phyloP scores from a whole-genome alignment of 2,329 filamentous ascomycete species.

The Sporothrix curviconia region DNA sequence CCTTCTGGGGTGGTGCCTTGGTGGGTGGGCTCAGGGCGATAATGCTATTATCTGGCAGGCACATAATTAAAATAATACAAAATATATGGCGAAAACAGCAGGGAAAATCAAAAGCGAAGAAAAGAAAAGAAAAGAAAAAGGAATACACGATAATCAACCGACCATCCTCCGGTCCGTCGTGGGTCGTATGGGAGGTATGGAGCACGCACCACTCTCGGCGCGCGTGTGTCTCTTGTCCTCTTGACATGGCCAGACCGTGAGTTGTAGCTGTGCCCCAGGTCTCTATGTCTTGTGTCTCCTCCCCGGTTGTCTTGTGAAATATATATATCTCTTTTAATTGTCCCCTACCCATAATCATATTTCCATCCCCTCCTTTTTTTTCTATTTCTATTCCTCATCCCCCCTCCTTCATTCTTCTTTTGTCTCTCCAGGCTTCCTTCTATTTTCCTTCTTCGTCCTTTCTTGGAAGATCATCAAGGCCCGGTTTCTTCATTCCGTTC shows the following conservation, averaged over 20 bases:
- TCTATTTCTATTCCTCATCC: slow-evolving; percentile 9
- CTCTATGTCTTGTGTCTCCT: neutral
- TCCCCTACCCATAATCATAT: neutral
- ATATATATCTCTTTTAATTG: slow-evolving; percentile 7
- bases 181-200: neutral
- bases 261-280: neutral
- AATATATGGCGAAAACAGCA: neutral
- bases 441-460: neutral
- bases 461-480: neutral
- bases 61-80: neutral
- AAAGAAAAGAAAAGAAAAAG: neutral
- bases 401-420: neutral
- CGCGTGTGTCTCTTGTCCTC: neutral
- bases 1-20: neutral
- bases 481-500: neutral
- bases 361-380: neutral
- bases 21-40: no score
- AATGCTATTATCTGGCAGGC: slow-evolving; percentile 4
- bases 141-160: slow-evolving; percentile 3
- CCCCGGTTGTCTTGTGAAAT: neutral
- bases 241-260: neutral
- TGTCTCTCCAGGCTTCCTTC: slow-evolving; percentile 2
- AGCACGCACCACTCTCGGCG: neutral
- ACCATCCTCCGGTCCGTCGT: neutral
- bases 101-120: neutral